Percentiles rank a stretch among this genome's conserved stretches.
Evolutionary conservation across 495 filamentous ascomycete genomes (phyloP).

Genomic region (Trichoderma gamsii): DNA sequence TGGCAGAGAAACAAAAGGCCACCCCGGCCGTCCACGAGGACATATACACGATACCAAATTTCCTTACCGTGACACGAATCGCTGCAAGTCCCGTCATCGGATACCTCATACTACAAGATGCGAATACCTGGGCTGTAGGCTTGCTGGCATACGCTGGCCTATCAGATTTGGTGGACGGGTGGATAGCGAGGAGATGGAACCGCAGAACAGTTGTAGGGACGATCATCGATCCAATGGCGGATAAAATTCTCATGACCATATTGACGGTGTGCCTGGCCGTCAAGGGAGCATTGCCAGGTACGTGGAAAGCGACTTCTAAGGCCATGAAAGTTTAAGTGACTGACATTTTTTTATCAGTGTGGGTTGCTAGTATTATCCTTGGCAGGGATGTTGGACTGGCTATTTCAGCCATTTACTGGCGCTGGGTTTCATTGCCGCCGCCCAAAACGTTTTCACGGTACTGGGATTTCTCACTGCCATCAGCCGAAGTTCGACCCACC

Average conservation of each 20-base stretch:
- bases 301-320: conserved; percentile 21
- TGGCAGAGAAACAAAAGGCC: neutral
- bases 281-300: conserved; percentile 74
- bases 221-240: conserved; percentile 93
- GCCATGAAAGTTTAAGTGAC: conserved; percentile 1
- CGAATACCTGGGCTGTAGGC: conserved; percentile 68
- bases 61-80: conserved; percentile 82
- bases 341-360: conserved; percentile 46
- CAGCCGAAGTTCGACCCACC: conserved; percentile 88
- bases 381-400: conserved; percentile 82
- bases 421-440: conserved; percentile 85
- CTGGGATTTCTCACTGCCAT: conserved; percentile 94
- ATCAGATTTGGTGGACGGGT: conserved; percentile 88
- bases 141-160: conserved; percentile 88
- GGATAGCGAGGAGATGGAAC: conserved; percentile 79
- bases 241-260: conserved; percentile 92
- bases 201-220: conserved; percentile 93
- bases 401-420: conserved; percentile 88
- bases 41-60: conserved; percentile 91
- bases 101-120: conserved; percentile 79
- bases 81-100: conserved; percentile 79
- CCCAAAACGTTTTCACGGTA: conserved; percentile 91
- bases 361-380: conserved; percentile 81
- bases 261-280: conserved; percentile 75
- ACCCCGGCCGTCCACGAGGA: conserved; percentile 58